phyloP scores from a whole-genome alignment of 768 basidiomycete genomes.

The Dendrothele bispora region DNA sequence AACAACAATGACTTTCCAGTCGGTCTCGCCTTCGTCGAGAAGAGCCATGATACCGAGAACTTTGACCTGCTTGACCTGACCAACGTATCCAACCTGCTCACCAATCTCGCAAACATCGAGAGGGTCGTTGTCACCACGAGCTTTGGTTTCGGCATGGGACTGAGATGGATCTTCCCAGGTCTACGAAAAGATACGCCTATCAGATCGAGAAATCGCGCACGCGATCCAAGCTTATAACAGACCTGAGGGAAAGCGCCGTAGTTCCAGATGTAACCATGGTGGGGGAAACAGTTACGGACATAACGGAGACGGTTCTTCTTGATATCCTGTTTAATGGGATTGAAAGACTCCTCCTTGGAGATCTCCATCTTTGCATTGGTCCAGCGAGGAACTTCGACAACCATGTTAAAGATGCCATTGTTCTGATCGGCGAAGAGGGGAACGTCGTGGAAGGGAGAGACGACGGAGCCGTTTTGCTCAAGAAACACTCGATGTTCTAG shows the following conservation, averaged over 20 bases:
- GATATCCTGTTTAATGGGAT: constrained; percentile 99
- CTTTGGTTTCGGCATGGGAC: constrained; percentile 95
- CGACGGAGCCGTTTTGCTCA: constrained; percentile 83
- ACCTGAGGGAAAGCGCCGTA: constrained; percentile 99
- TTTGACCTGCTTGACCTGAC: constrained; percentile 99
- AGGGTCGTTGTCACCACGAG: constrained; percentile 98
- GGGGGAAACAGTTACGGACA: constrained; percentile 99
- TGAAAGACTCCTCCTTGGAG: constrained; percentile 97
- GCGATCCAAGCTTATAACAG: background rate
- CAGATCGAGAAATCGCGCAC: no score
- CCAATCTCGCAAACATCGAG: constrained; percentile 99
- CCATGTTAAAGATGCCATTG: constrained; percentile 97
- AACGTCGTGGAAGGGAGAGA: constrained; percentile 94
- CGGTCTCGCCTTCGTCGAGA: constrained; percentile 98
- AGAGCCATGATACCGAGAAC: constrained; percentile 99
- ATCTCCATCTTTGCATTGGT: constrained; percentile 99
- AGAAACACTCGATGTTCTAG: constrained; percentile 93
- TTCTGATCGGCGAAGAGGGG: constrained; percentile 96
- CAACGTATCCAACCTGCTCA: constrained; percentile 95
- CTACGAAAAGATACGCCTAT: constrained; percentile 42
- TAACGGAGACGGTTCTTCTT: constrained; percentile 95
- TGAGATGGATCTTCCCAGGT: constrained; percentile 96
- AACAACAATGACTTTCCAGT: constrained; percentile 99
- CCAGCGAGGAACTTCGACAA: constrained; percentile 98
- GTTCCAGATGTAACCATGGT: constrained; percentile 99